Percentiles rank a stretch among this genome's conserved stretches.
These are phyloP conservation scores for Boletellus deceptivus DNA, from an alignment of 1,284 basidiomycete species.

Conservation along the genomic window DNA sequence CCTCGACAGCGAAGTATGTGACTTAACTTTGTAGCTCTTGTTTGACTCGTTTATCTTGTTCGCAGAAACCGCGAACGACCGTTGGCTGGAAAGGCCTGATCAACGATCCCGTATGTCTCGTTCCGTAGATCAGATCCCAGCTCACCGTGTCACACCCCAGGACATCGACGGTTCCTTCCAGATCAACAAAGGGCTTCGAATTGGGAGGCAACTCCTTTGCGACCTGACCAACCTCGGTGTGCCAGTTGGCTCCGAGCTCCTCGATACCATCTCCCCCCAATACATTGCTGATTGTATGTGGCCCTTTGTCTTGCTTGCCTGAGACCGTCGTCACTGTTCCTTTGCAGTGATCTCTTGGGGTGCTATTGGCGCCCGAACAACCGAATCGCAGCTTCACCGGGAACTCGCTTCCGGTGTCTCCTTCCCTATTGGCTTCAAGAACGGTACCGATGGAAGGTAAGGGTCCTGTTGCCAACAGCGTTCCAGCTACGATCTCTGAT, in stretches of 20 bases:
- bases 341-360: conserved; percentile 86
- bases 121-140: fast-evolving
- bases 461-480: conserved; percentile 13
- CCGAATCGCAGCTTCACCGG: conserved; percentile 90
- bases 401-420: conserved; percentile 90
- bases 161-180: conserved; percentile 93
- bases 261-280: conserved; percentile 92
- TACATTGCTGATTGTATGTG: conserved; percentile 68
- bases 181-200: conserved; percentile 93
- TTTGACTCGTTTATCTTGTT: conserved; percentile 3
- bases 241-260: conserved; percentile 92
- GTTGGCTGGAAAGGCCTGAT: conserved; percentile 89
- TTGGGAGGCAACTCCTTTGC: conserved; percentile 85
- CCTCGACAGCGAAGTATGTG: conserved; percentile 47
- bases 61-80: conserved; percentile 82
- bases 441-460: conserved; percentile 94
- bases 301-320: background rate
- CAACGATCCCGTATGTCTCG: conserved; percentile 63
- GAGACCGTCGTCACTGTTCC: background rate
- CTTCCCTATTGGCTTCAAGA: conserved; percentile 98
- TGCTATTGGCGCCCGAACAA: conserved; percentile 96
- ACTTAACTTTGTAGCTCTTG: background rate
- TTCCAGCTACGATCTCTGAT: conserved; percentile 8
- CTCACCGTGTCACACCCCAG: conserved; percentile 11
- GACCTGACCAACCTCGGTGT: conserved; percentile 88